These are phyloP conservation scores for Termitomyces sp. DNA, from an alignment of 768 basidiomycete genomes.

Conservation along the genomic window DNA sequence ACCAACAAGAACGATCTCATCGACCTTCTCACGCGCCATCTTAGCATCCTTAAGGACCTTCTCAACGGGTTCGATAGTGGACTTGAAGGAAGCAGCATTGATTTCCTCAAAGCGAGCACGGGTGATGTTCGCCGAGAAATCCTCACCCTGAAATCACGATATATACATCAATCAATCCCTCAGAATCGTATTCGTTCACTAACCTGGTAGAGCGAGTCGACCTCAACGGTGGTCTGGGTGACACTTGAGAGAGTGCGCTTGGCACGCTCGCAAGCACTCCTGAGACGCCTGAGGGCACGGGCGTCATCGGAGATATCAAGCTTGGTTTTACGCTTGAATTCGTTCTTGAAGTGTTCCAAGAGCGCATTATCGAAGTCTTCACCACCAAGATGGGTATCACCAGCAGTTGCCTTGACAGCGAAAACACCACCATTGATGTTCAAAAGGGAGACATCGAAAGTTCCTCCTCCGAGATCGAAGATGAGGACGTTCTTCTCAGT, in stretches of 20 bases:
- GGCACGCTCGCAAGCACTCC: slow-evolving; percentile 98
- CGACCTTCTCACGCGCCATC: slow-evolving; percentile 95
- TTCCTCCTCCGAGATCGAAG: slow-evolving; percentile 99
- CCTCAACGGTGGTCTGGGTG: slow-evolving; percentile 98
- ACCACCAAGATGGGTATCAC: slow-evolving; percentile 99
- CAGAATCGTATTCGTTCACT: slow-evolving; percentile 20
- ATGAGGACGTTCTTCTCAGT: slow-evolving; percentile 98
- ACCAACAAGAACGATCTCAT: slow-evolving; percentile 99
- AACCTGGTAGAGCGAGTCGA: slow-evolving; percentile 96
- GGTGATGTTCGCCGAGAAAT: slow-evolving; percentile 98
- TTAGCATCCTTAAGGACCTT: slow-evolving; percentile 99
- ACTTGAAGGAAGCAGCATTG: slow-evolving; percentile 93
- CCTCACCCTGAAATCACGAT: slow-evolving; percentile 67
- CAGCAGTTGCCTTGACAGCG: slow-evolving; percentile 98
- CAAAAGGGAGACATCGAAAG: slow-evolving; percentile 98
- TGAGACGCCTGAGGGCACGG: slow-evolving; percentile 92
- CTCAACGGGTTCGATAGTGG: slow-evolving; percentile 97
- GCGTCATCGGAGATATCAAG: slow-evolving; percentile 96
- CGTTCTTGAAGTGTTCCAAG: slow-evolving; percentile 98
- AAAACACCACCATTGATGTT: slow-evolving; percentile 99
- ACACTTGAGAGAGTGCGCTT: slow-evolving; percentile 99
- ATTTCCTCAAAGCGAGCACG: slow-evolving; percentile 99
- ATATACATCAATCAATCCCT: not conserved
- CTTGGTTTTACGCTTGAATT: slow-evolving; percentile 98
- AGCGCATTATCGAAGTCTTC: slow-evolving; percentile 99